Conservation (phyloP, 805 yeast species). For the Ogataea siamensis region DNA sequence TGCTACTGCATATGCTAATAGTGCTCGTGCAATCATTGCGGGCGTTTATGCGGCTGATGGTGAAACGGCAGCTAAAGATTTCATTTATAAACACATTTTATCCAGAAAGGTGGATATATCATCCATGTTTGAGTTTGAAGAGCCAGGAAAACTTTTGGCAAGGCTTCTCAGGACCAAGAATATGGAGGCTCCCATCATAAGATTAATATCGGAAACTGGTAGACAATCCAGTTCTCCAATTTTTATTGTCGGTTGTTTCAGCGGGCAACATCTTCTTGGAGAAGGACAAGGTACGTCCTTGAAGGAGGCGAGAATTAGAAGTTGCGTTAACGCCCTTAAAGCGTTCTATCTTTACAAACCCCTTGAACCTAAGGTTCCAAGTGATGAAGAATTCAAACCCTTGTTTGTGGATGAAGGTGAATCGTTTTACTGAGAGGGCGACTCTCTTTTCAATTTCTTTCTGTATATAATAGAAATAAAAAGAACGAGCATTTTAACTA, state of each 20-base stretch:
- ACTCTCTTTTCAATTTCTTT: not conserved
- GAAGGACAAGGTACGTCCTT: slow-evolving; percentile 93
- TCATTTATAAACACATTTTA: slow-evolving; percentile 71
- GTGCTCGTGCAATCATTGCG: slow-evolving; percentile 80
- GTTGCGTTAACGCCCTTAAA: slow-evolving; percentile 86
- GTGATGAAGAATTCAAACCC: slow-evolving; percentile 46
- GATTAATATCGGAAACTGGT: slow-evolving; percentile 92
- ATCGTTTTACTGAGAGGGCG: slow-evolving; percentile 28
- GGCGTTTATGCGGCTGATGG: slow-evolving; percentile 78
- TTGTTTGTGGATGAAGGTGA: slow-evolving; percentile 37
- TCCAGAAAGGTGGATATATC: slow-evolving; percentile 79
- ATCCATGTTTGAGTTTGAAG: slow-evolving; percentile 73
- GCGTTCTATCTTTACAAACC: slow-evolving; percentile 93
- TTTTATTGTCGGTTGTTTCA: slow-evolving; percentile 86
- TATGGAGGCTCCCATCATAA: slow-evolving; percentile 70
- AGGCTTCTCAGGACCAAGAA: slow-evolving; percentile 74
- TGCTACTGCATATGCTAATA: slow-evolving; percentile 53
- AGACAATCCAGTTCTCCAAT: slow-evolving; percentile 80
- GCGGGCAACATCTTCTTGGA: slow-evolving; percentile 79
- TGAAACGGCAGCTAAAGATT: slow-evolving; percentile 58
- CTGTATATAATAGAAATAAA: slow-evolving; percentile 19
- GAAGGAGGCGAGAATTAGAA: slow-evolving; percentile 88
- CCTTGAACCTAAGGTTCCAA: slow-evolving; percentile 57
- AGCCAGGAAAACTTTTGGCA: slow-evolving; percentile 82
- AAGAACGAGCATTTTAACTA: no score